A percentile compares a stretch with the other conserved stretches of the same genome.
phyloP scores from a whole-genome alignment of 306 rosid genomes.

The Inga laurina region DNA sequence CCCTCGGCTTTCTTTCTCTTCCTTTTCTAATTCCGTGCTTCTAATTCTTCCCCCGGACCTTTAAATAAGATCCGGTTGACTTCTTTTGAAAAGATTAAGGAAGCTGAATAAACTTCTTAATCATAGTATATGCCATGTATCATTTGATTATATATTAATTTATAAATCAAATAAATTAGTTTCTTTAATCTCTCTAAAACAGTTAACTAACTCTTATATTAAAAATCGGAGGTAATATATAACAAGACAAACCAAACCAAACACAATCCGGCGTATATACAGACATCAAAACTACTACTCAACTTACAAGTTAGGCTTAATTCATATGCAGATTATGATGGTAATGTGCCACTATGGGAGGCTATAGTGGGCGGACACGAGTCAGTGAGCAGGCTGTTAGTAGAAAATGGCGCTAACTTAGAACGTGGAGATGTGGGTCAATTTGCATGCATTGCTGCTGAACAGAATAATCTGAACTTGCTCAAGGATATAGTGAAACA shows the following conservation, averaged over 20 bases:
- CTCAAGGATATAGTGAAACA: constrained; percentile 52
- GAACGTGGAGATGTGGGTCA: constrained; percentile 60
- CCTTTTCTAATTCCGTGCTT: not conserved
- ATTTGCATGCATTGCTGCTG: constrained; percentile 68
- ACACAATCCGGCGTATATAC: constrained; percentile 7
- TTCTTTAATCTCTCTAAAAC: too few relatives aligned
- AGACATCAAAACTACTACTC: not conserved
- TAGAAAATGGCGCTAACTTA: constrained; percentile 68
- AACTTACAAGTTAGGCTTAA: not conserved
- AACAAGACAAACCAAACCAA: not conserved
- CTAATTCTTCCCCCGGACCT: not conserved
- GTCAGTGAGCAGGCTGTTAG: constrained; percentile 47
- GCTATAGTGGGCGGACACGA: constrained; percentile 70
- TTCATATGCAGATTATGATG: constrained; percentile 64
- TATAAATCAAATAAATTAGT: too few relatives aligned
- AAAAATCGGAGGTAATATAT: not conserved
- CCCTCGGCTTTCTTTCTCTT: constrained; percentile 5
- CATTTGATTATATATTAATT: too few relatives aligned
- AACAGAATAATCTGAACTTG: constrained; percentile 58
- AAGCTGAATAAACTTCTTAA: too few relatives aligned
- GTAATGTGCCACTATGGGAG: constrained; percentile 84
- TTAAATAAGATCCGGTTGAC: too few relatives aligned
- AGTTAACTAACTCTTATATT: too few relatives aligned
- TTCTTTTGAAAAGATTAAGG: too few relatives aligned
- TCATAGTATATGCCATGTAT: too few relatives aligned